Evolutionary conservation across 352 stramenopile genomes (phyloP), one percentile per base, ranked within the genome.

Genomic region (Pythium sp.): DNA sequence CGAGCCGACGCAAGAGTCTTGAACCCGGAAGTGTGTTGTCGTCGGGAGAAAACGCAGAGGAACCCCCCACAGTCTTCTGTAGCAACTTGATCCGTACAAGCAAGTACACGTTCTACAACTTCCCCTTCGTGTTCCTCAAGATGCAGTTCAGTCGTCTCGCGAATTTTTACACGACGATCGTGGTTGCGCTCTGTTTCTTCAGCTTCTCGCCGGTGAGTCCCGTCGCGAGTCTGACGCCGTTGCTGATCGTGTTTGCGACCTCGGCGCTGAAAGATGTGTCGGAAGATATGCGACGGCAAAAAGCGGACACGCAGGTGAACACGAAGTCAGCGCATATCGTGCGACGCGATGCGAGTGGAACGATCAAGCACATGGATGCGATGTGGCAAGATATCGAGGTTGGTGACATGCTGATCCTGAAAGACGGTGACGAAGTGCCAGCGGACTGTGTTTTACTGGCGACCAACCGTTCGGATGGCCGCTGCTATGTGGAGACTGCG

Each of bases 101-200:
- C 82, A 95, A 96, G 85, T 97, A 97, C 78, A 97, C 90, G 43
- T 85, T 86, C 69, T 96, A 92, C 83, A 97, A 96, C 77, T 97
- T 97, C 63, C 72, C 87, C 67, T 94, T 94, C 64, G 84, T 96
- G 28, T 96, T 95, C 34, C 72, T 97, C 53, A 93, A 94, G 76
- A 93, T 95, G 82, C 90, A 97, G 72, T 97, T 97, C 72, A 95
- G 86, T 65, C 86, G 90, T 56, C 76, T 97, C 18, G 90, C 90
- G 20, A 97, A 97, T 62, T 71, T 96, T 34, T 97, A 96, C 74
- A 96, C 89, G 63, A 94, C 86, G 11, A 94, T 97, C 43, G 84
- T 97, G 32, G 87, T 96, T 34, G 85, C 80, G 64, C 67, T 97
- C n/a, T 97, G 90, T 70, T 97, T 96, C 61, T 97, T 95, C 71